Evolutionary conservation across 768 basidiomycete genomes (phyloP), one percentile per base, ranked within the genome.

Genomic region (Leccinum subtestaceum): DNA sequence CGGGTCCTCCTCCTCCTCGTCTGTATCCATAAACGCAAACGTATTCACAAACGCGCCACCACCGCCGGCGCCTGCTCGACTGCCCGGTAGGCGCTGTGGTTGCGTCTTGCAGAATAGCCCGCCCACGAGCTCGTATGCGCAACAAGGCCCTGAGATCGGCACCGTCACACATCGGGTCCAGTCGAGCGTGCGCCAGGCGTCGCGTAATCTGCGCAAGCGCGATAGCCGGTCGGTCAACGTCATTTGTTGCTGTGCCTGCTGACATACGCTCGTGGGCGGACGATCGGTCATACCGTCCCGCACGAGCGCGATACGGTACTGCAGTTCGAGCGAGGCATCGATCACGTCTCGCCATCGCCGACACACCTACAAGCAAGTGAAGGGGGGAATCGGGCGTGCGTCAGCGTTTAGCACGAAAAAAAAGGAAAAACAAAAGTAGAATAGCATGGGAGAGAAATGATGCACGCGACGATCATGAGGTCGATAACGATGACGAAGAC

Each of bases 51-150:
- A 43, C 17, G 40, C 40, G n/a, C 17, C 38, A 40, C 17, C 38
- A 0, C 17, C 40, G 17, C 29, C 43, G 9, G 11, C 19, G n/a
- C 38, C 56, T n/a, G 8, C 21, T 34, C 13, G n/a, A 19, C 1
- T 38, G 15, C 47, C 13, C 8, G n/a, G 19, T 19, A 45, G 43
- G 11, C 43, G 43, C 2, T 31, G 36, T n/a, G 61, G 63, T 52
- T 64, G 60, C 13, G 71, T 75, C 65, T 83, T 80, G 36, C 78
- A 81, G 66, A 86, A 86, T 0, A 84, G 67, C 0, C 86, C 86
- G 0, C 76, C 81, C 4, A 86, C 85, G 59, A 87, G 75, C 59
- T 87, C 85, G 64, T 87, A 87, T 4, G 84, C 82, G 49, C 73
- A 73, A 56, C 78, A 80, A 2, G 65, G 60, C 0, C 75, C 79